Base-by-base conservation (phyloP, 306 rosid genomes). In the Begonia loranthoides region DNA sequence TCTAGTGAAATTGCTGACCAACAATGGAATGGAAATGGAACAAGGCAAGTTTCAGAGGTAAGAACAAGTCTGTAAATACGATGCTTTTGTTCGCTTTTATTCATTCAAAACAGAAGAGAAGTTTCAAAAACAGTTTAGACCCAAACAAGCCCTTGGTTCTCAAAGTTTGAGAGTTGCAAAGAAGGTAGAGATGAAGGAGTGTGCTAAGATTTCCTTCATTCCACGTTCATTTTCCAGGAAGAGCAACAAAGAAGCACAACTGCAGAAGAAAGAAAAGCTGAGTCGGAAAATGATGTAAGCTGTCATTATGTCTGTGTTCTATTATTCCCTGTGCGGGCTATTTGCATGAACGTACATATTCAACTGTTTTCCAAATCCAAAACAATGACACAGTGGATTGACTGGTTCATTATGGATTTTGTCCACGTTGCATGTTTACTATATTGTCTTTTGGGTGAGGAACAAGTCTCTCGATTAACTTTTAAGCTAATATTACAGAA, bases 1-100 rank as follows among this genome's bases (percentile, higher is more conserved):
- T 43, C 66, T 56, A 70, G 61, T 59, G 78, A 69, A 46, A 66
- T 16, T 60, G 56, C 52, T 33, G 66, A 61, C 38, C 66, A 62
- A 59, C 62, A 45, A 14, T 44, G 50, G 51, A 70, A 63, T 60
- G 79, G 51, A 54, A 65, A 68, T 17, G 60, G 54, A 67, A 33
- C 19, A 38, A 60, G 52, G 56, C 76, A 71, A 60, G 57, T 80
- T 58, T 70, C 67, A 2, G 64, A 80, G 97, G 97, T 90, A 81
- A 67, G 56, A 16, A 10, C 36, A 28, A 28, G 0, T 28, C 36
- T 34, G n/a, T n/a, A n/a, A n/a, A n/a, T n/a, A n/a, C n/a, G n/a
- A n/a, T n/a, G n/a, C n/a, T n/a, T n/a, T n/a, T n/a, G n/a, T n/a
- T n/a, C n/a, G n/a, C n/a, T 51, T 47, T 49, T 48, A 5, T 1